These are phyloP conservation scores for Beauveria pseudobassiana DNA, from an alignment of 2,329 filamentous ascomycete species.

Conservation along the genomic window DNA sequence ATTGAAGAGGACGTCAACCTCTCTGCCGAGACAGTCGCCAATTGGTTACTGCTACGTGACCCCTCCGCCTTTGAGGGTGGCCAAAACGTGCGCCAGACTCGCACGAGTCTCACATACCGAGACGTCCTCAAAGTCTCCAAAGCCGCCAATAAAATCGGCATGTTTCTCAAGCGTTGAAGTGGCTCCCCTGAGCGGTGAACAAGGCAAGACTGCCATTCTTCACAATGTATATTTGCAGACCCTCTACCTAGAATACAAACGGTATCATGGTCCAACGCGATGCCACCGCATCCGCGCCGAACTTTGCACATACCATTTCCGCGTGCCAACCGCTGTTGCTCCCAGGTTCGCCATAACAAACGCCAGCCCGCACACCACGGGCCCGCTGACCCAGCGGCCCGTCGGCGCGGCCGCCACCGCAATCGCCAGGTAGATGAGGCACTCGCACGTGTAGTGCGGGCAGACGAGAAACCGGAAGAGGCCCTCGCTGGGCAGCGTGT, in stretches of 20 bases:
- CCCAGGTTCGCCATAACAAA: conserved; percentile 78
- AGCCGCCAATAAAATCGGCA: conserved; percentile 59
- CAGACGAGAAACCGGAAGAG: conserved; percentile 68
- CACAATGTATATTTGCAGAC: not conserved
- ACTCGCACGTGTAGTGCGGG: conserved; percentile 89
- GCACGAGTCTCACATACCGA: conserved; percentile 71
- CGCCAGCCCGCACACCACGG: conserved; percentile 58
- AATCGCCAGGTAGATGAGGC: conserved; percentile 73
- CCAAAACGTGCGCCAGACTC: conserved; percentile 47
- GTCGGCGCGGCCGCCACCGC: conserved; percentile 65
- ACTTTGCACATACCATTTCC: conserved; percentile 69
- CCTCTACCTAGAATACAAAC: conserved; percentile 44
- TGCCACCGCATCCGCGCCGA: conserved; percentile 57
- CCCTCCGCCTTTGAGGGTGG: conserved; percentile 40
- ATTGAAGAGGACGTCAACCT: conserved; percentile 60
- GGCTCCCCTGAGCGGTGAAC: not conserved
- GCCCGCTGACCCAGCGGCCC: conserved; percentile 60
- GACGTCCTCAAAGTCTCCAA: conserved; percentile 81
- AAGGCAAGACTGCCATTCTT: not conserved
- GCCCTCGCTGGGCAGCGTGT: conserved; percentile 68
- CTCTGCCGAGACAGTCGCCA: conserved; percentile 53
- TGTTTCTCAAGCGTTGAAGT: conserved; percentile 32
- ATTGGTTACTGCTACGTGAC: conserved; percentile 61
- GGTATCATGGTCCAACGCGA: conserved; percentile 72
- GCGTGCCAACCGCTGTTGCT: conserved; percentile 70